Base-by-base conservation (phyloP, 257 asterid species). In the Ballota nigra region DNA sequence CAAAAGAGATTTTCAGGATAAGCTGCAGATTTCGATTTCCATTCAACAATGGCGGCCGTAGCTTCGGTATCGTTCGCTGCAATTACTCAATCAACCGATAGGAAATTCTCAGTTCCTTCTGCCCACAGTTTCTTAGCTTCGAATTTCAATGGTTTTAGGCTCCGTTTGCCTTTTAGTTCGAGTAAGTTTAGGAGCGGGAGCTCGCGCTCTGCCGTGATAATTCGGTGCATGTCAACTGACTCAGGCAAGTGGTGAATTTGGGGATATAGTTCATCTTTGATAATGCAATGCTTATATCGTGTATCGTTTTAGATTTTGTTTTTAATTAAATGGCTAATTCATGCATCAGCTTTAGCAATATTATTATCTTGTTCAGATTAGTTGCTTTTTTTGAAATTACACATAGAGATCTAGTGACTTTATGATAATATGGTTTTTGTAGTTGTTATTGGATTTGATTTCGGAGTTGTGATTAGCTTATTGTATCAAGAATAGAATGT, bases 181-280 rank as follows among this genome's bases (percentile, higher is more conserved):
- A 83, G 43, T 66, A 79, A 63, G 57, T 74, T 75, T 20, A 86
- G 83, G 22, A 56, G 52, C 61, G 23, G 72, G 53, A 72, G 68
- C 63, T 49, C 78, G 47, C 74, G 67, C 41, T 56, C 81, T 57
- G 85, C 79, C n/a, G 60, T 78, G 79, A 78, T 81, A 5, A 83
- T 92, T 72, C 90, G 71, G 12, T 89, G 98, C 88, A 77, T 79
- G 90, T 86, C 95, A 70, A 9, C 91, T 64, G 51, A 75, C 36
- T 52, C 91, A 57, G 96, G 96, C 79, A 83, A 82, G 87, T 76
- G 60, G 24, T 31, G 8, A 9, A 12, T 28, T 71, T 66, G 53
- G 28, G 36, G 28, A 2, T 11, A 3, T n/a, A 16, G 12, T 36
- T 6, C 29, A 40, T 69, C 65, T 23, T 41, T 41, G 49, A 41